Evolutionary conservation across 2,329 filamentous ascomycete species (phyloP), one percentile per base, ranked within the genome.

Genomic region (Exophiala xenobiotica): DNA sequence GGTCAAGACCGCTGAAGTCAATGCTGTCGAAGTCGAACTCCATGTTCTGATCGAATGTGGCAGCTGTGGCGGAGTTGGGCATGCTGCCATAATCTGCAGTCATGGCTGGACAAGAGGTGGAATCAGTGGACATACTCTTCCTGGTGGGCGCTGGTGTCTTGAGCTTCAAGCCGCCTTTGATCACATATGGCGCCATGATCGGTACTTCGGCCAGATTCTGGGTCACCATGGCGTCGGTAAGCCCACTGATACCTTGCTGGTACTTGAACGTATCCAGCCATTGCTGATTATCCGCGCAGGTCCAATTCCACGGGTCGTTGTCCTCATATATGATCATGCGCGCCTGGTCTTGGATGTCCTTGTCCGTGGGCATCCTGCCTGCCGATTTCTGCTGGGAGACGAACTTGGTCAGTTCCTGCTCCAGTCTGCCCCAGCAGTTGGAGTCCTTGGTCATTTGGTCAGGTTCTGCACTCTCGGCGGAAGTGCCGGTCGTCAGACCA

Each of bases 241-340:
- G n/a, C 3, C 20, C 26, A 18, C 66, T 63, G 14, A 75, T 58
- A 3, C 72, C 73, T 31, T 67, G 63, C 52, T 74, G 69, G 7
- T 68, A 69, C 58, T 76, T 76, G 45, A 76, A 59, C 20, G 73
- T 61, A 49, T 68, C 67, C 8, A 76, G 63, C 73, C 73, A 76
- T 7, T 69, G 61, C n/a, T 68, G 63, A 43, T 74, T 74, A 56
- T 75, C 73, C 6, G 73, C 73, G 49, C 71, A 71, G 3, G 73
- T 75, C 61, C 74, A 65, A 46, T 67, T 64, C 65, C 65, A 67
- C 2, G 65, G 62, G 51, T 67, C 65, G 39, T 63, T 60, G 42
- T 56, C 63, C 29, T 62, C 64, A 46, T 64, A 67, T n/a, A 67
- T 60, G 19, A 64, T 62, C 29, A 53, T 47, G 14, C 65, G 54